These are phyloP conservation scores for Irpex lacteus DNA, from an alignment of 1,284 basidiomycete species.

Conservation along the genomic window DNA sequence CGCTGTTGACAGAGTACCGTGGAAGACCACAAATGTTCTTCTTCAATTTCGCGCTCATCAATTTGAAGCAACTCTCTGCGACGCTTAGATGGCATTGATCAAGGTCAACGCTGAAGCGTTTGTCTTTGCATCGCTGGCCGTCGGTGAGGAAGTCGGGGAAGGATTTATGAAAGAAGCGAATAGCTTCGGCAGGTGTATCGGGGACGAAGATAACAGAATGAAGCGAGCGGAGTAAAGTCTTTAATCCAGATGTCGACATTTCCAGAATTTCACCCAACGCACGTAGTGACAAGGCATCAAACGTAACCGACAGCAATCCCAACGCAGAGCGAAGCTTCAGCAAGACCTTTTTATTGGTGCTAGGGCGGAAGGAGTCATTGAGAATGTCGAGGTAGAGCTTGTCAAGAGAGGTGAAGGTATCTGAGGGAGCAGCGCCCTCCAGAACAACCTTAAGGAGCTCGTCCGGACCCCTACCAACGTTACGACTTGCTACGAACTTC, in stretches of 20 bases:
- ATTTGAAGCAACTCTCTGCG: too few species aligned
- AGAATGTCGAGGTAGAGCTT: neutral
- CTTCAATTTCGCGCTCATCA: too few species aligned
- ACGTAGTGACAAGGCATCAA: neutral
- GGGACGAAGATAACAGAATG: constrained; percentile 3
- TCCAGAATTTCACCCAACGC: neutral
- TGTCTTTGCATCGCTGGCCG: neutral
- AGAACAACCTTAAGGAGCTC: neutral
- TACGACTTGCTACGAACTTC: neutral
- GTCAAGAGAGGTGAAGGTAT: neutral
- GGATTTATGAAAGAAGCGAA: constrained; percentile 3
- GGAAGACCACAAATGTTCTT: too few species aligned
- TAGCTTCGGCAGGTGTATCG: neutral
- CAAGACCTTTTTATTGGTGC: neutral
- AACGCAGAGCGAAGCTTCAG: neutral
- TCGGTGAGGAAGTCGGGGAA: constrained; percentile 7
- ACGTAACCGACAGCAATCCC: neutral
- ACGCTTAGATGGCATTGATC: too few species aligned
- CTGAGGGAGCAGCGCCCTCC: neutral
- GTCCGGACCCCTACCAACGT: neutral
- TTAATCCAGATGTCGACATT: neutral
- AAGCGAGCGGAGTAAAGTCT: neutral
- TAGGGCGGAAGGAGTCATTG: neutral
- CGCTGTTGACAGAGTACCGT: too few species aligned
- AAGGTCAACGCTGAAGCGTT: neutral